phyloP scores from a whole-genome alignment of 2,329 filamentous ascomycete genomes.

The Elsinoe fawcettii region DNA sequence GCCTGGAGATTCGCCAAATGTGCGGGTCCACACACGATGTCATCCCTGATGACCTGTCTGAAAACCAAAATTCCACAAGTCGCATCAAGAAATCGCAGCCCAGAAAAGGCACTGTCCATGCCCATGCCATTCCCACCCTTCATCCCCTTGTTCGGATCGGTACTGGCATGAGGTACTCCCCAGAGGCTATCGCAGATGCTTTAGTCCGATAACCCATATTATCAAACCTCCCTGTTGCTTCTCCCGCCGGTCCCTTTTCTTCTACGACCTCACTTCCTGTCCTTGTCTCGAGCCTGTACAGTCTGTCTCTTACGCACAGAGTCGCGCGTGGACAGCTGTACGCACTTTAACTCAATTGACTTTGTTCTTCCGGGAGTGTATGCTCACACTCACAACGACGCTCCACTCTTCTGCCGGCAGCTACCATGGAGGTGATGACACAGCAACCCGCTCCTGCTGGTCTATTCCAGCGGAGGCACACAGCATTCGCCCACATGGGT shows the following conservation, averaged over 20 bases:
- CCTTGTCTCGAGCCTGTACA: not conserved
- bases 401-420: not conserved
- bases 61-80: slow-evolving; percentile 5
- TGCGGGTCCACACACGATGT: slow-evolving; percentile 13
- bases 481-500: not conserved
- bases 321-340: not conserved
- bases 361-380: not conserved
- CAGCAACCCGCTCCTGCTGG: slow-evolving; percentile 13
- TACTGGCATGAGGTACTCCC: not conserved
- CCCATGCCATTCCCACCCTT: slow-evolving; percentile 2
- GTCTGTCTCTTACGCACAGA: not conserved
- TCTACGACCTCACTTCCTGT: not conserved
- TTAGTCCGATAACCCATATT: not conserved
- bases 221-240: slow-evolving; percentile 3
- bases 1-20: too few relatives aligned
- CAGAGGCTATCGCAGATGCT: slow-evolving; percentile 11
- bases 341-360: slow-evolving; percentile 2
- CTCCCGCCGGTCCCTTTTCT: not conserved
- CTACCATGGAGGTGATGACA: slow-evolving; percentile 10
- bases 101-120: not conserved
- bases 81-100: not conserved
- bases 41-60: slow-evolving; percentile 14
- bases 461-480: slow-evolving; percentile 11
- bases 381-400: not conserved
- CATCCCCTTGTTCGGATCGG: not conserved